Conservation (phyloP, 2,329 filamentous ascomycete genomes). For the Plectosphaerella cucumerina region DNA sequence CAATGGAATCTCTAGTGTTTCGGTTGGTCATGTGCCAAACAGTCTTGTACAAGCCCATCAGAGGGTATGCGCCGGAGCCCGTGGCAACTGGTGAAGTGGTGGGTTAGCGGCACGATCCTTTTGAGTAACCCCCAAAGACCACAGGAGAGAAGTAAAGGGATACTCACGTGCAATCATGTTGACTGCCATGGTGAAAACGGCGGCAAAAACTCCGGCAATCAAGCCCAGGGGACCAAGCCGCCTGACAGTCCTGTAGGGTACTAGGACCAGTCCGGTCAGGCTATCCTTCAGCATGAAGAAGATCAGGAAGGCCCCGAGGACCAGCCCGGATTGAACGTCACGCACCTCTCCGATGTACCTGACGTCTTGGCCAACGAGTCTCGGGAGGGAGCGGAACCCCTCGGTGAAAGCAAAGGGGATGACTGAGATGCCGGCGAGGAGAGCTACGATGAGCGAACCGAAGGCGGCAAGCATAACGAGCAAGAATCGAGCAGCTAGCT, state of each 20-base stretch:
- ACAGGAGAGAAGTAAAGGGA: not conserved
- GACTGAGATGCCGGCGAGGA: slow-evolving; percentile 26
- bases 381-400: slow-evolving; percentile 48
- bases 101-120: not conserved
- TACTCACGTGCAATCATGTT: not conserved
- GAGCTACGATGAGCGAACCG: not conserved
- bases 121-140: not conserved
- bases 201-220: not conserved
- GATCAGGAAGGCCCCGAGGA: not conserved
- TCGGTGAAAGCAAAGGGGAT: slow-evolving; percentile 44
- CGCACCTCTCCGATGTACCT: slow-evolving; percentile 33
- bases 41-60: not conserved
- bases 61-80: not conserved
- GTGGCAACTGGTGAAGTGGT: not conserved
- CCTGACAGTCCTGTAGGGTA: not conserved
- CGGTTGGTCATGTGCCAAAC: not conserved
- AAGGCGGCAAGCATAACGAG: not conserved
- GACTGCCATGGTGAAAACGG: not conserved
- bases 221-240: not conserved
- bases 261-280: not conserved
- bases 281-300: not conserved
- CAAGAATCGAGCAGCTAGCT: not conserved
- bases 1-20: not conserved
- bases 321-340: slow-evolving; percentile 36
- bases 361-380: slow-evolving; percentile 38